Base-by-base conservation (phyloP, 139 green algal genomes). In the Chlorella sp. region DNA sequence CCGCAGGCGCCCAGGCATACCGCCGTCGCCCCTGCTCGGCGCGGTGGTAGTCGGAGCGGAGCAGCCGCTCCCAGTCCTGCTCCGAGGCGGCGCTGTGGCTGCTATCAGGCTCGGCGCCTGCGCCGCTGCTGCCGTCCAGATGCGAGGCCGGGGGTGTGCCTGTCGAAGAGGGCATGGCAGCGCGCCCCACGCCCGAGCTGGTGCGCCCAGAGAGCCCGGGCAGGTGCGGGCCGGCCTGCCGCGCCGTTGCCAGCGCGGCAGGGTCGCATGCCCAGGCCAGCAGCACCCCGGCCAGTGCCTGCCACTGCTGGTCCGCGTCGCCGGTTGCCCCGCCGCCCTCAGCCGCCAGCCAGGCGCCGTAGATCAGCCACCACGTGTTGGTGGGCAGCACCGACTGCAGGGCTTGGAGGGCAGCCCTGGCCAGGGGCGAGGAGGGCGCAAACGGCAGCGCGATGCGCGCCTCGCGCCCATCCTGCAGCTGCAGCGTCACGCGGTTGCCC, bases 361-460 rank as follows among this genome's bases (percentile, higher is more conserved):
- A 75, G 14, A 92, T 66, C 11, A 63, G 62, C 42, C 75, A 74
- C 72, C 78, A 87, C 0, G 56, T n/a, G 17, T 79, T 61, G 17
- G 72, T 14, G 2, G 70, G 58, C 43, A 92, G 83, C 15, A 69
- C 79, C 6, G 79, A 77, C 0, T 74, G 60, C 41, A 93, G 73
- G 23, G 85, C 89, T 21, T 83, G 64, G 45, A 93, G 66, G 23
- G 78, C 84, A 5, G 67, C 55, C 2, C 17, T 40, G 0, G 84
- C 76, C 67, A 93, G 79, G 7, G 59, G 70, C 3, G 64, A 68
- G 25, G 69, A 62, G 31, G 76, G 78, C 0, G 46, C 35, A 41
- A 91, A 79, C 0, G 76, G 73, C 67, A 94, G 79, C 29, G 64
- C 51, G 17, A 92, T 61, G 12, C 86, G 82, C 55, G 86, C 27